phyloP scores from a whole-genome alignment of 495 filamentous ascomycete species.

The Bacidia rubella region DNA sequence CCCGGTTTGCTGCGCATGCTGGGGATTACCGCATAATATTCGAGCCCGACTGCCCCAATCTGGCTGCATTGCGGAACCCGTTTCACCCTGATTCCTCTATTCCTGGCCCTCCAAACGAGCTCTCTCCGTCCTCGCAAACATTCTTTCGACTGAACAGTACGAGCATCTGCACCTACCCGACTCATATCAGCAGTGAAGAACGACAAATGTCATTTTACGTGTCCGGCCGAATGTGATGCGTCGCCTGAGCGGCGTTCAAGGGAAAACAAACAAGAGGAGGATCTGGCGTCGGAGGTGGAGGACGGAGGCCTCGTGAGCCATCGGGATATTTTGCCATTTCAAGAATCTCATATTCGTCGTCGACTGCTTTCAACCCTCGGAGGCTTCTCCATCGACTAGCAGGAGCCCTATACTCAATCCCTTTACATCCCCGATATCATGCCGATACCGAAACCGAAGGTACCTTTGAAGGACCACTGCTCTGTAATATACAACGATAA shows the following conservation, averaged over 20 bases:
- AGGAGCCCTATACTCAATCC: background rate
- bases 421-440: conserved; percentile 24
- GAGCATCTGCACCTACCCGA: background rate
- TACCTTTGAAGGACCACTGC: conserved; percentile 60
- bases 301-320: background rate
- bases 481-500: conserved; percentile 71
- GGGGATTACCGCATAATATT: background rate
- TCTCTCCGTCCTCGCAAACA: background rate
- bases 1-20: conserved; percentile 1
- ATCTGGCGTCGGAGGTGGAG: background rate
- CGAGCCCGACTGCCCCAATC: background rate
- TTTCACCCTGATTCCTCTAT: background rate
- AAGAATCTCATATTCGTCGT: background rate
- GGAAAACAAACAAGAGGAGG: background rate
- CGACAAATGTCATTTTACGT: background rate
- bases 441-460: conserved; percentile 50
- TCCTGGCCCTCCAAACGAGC: background rate
- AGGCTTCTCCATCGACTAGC: background rate
- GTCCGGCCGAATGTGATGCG: background rate
- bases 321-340: background rate
- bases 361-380: background rate
- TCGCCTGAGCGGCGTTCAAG: background rate
- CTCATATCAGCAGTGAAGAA: background rate
- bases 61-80: background rate
- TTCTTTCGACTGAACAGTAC: background rate